phyloP scores from a whole-genome alignment of 352 stramenopile genomes.

The Phytophthora parvispora region DNA sequence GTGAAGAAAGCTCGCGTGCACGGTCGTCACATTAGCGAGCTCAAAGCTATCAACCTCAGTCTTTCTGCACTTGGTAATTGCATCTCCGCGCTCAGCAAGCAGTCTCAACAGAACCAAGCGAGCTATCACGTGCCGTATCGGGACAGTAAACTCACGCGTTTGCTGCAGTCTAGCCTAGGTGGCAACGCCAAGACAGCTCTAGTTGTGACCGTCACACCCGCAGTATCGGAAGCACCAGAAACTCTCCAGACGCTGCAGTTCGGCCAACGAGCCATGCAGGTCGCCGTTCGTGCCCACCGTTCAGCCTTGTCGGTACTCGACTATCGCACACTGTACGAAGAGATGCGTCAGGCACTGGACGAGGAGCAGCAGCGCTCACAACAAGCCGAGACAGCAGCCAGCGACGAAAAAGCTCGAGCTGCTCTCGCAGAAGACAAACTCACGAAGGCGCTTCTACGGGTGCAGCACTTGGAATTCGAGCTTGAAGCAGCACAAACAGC shows the following conservation, averaged over 20 bases:
- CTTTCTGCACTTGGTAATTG: slow-evolving; percentile 82
- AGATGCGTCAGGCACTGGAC: slow-evolving; percentile 61
- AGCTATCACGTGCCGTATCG: slow-evolving; percentile 74
- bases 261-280: slow-evolving; percentile 77
- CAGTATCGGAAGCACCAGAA: slow-evolving; percentile 58
- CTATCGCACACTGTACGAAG: slow-evolving; percentile 76
- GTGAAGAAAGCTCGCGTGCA: slow-evolving; percentile 75
- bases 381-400: slow-evolving; percentile 27
- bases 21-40: slow-evolving; percentile 68
- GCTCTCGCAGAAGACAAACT: slow-evolving; percentile 51
- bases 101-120: slow-evolving; percentile 34
- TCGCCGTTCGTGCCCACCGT: slow-evolving; percentile 66
- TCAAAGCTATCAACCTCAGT: slow-evolving; percentile 82
- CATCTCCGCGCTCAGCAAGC: slow-evolving; percentile 74
- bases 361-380: slow-evolving; percentile 41
- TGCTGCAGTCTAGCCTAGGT: slow-evolving; percentile 76
- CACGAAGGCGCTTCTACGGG: slow-evolving; percentile 60
- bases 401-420: slow-evolving; percentile 24
- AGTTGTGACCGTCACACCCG: slow-evolving; percentile 66
- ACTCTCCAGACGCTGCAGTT: slow-evolving; percentile 81
- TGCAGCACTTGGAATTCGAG: slow-evolving; percentile 78
- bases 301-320: slow-evolving; percentile 75
- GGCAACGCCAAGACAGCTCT: slow-evolving; percentile 82
- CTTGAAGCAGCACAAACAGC: slow-evolving; percentile 49
- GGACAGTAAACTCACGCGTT: slow-evolving; percentile 78